These are phyloP conservation scores for Sporothrix curviconia DNA, from an alignment of 2,329 filamentous ascomycete species.

Conservation along the genomic window DNA sequence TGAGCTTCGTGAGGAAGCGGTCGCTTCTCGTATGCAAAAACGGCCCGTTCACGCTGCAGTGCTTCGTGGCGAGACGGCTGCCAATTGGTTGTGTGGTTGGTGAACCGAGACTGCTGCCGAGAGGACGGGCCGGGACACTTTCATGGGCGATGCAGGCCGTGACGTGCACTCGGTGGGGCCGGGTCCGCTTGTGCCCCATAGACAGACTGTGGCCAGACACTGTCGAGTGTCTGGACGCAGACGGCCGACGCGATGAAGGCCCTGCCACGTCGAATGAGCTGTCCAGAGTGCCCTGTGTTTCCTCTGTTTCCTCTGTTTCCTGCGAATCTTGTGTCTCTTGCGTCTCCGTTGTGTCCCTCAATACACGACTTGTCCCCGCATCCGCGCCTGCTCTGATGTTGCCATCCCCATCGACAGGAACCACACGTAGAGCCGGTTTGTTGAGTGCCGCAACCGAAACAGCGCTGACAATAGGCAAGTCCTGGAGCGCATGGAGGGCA, in stretches of 20 bases:
- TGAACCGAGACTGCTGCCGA: too few species aligned
- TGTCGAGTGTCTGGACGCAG: background rate
- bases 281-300: background rate
- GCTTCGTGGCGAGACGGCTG: background rate
- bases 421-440: slow-evolving; percentile 1
- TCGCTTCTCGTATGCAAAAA: slow-evolving; percentile 39
- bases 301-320: background rate
- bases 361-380: too few species aligned
- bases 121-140: background rate
- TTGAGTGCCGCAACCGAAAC: slow-evolving; percentile 54
- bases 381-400: too few species aligned
- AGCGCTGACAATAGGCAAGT: slow-evolving; percentile 48
- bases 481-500: background rate
- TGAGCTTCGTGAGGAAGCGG: slow-evolving; percentile 50
- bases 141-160: background rate
- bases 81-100: background rate
- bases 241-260: background rate
- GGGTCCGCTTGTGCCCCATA: background rate
- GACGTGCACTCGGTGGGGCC: background rate
- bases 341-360: background rate
- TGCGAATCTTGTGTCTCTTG: too few species aligned
- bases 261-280: background rate
- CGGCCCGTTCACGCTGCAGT: slow-evolving; percentile 16
- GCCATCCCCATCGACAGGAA: background rate
- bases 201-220: background rate